Conservation (phyloP, 352 stramenopile genomes). For the Phytophthora sansomeana region DNA sequence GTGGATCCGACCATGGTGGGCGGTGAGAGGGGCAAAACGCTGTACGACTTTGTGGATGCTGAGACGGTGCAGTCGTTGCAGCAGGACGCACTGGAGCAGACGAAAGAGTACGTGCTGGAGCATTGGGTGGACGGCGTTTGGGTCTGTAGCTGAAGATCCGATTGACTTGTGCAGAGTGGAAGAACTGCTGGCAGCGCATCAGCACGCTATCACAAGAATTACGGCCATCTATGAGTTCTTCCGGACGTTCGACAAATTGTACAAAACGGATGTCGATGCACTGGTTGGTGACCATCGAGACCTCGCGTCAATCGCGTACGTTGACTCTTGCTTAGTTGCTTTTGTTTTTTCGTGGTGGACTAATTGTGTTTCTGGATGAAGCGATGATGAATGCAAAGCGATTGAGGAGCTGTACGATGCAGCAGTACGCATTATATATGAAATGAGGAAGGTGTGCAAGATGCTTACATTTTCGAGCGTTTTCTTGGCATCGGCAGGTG, state of each 20-base stretch:
- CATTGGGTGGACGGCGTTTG: neutral
- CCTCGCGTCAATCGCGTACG: conserved; percentile 35
- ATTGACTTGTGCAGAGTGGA: conserved; percentile 53
- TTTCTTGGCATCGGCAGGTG: conserved; percentile 42
- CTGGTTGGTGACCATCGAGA: conserved; percentile 43
- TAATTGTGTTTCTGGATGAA: neutral
- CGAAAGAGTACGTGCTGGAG: conserved; percentile 59
- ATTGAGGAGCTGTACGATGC: conserved; percentile 55
- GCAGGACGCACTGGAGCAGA: conserved; percentile 76
- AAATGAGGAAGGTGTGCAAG: neutral
- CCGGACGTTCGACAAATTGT: conserved; percentile 55
- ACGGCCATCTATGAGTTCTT: conserved; percentile 73
- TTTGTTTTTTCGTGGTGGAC: neutral
- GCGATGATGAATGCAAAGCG: conserved; percentile 43
- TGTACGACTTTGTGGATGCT: conserved; percentile 88
- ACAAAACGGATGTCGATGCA: conserved; percentile 42
- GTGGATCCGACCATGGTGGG: conserved; percentile 68
- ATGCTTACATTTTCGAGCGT: neutral
- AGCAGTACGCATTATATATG: conserved; percentile 34
- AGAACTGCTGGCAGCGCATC: conserved; percentile 66
- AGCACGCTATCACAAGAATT: conserved; percentile 71
- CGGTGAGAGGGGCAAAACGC: conserved; percentile 67
- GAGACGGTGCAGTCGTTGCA: conserved; percentile 84
- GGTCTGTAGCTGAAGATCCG: neutral
- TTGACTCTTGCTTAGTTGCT: neutral